Evolutionary conservation across 192 early-diverging fungal species (phyloP), one percentile per base, ranked within the genome.

Genomic region (Rhizoclosmatium sp.): DNA sequence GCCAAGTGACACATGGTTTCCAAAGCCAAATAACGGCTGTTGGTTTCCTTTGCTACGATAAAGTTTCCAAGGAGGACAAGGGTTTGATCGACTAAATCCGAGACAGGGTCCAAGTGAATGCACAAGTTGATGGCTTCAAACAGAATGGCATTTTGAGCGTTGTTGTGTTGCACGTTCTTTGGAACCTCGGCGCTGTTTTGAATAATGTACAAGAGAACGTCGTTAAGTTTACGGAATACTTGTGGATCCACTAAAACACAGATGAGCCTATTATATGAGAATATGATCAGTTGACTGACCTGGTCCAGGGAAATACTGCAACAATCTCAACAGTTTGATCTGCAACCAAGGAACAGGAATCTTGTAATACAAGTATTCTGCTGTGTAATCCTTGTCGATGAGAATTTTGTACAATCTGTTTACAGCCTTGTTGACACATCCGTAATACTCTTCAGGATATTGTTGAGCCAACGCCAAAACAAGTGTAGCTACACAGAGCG

Each of bases 271-370:
- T n/a, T 58, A 16, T n/a, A 42, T 9, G 40, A 68, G 12, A 46
- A 31, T 10, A 68, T 42, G 69, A 54, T 7, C 16, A 71, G 19
- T 31, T 19, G 44, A n/a, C 71, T 45, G 61, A 72, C 69, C 68
- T 47, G 71, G 80, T 48, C 51, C 70, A 41, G 96, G 94, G 84
- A 93, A 99, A 85, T 98, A 98, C 84, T 99, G 98, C 59, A 99
- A 82, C 44, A 99, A 87, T 42, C 96, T 89, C 66, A 99, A 85
- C 21, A 98, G 90, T 81, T 98, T 99, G 79, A 98, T 92, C 84
- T 99, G 98, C 59, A 99, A 88, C 98, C 98, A 99, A 47, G 98
- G 98, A 48, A 92, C 93, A 0, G 98, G 96, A 58, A 99, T 95
- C 83, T 96, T 97, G 86, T 99, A 99, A 85, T 99, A 99, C 31